Evolutionary conservation across 495 filamentous ascomycete species (phyloP).

Genomic region (Bathelium albidoporum): DNA sequence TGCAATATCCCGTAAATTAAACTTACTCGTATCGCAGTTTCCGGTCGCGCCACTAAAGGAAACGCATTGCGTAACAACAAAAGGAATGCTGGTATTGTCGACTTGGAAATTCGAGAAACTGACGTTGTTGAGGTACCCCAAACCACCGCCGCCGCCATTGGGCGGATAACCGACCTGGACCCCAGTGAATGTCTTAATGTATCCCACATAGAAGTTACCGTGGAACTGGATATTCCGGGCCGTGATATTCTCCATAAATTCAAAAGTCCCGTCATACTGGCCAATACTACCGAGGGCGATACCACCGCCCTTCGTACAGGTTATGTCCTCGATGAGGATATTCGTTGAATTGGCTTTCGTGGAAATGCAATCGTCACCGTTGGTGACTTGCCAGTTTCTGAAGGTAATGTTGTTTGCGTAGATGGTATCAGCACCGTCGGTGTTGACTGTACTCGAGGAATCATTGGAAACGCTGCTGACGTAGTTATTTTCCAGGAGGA

Average conservation of each 20-base stretch:
- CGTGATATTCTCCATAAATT: slow-evolving; percentile 32
- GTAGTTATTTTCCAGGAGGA: slow-evolving; percentile 34
- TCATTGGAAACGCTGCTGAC: slow-evolving; percentile 30
- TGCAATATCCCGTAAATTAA: slow-evolving; percentile 6
- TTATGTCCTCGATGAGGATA: slow-evolving; percentile 14
- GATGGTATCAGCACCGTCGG: slow-evolving; percentile 9
- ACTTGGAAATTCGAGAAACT: slow-evolving; percentile 6
- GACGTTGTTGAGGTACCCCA: slow-evolving; percentile 19
- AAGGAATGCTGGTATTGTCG: slow-evolving; percentile 4
- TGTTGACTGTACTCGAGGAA: slow-evolving; percentile 1
- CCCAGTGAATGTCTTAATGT: slow-evolving; percentile 27
- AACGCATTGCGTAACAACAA: slow-evolving; percentile 4
- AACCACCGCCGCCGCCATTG: slow-evolving; percentile 40
- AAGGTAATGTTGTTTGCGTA: slow-evolving; percentile 17
- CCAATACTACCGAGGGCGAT: slow-evolving; percentile 39
- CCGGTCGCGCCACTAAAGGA: slow-evolving; percentile 6
- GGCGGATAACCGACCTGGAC: slow-evolving; percentile 38
- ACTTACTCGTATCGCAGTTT: background rate
- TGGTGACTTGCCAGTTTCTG: slow-evolving; percentile 18
- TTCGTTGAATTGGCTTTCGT: slow-evolving; percentile 21
- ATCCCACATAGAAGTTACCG: slow-evolving; percentile 33
- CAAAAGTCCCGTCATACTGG: slow-evolving; percentile 33
- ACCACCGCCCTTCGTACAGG: slow-evolving; percentile 19
- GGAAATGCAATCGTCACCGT: slow-evolving; percentile 23
- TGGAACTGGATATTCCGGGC: slow-evolving; percentile 29